Evolutionary conservation across 176 grass and related monocot species (phyloP).

Genomic region (Miscanthus lutarioriparius): DNA sequence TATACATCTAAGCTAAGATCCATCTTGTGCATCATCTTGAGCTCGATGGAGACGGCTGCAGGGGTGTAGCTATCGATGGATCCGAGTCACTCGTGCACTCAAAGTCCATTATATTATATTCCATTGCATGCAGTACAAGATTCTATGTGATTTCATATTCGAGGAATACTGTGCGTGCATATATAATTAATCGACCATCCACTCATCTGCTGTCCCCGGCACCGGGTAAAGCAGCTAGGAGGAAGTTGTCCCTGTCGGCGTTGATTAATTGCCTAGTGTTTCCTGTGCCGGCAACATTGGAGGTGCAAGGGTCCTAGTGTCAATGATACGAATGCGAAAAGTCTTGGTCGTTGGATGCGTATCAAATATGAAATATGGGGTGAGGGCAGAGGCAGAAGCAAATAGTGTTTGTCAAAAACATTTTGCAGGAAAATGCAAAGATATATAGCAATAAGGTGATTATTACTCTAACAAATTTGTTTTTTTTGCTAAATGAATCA

Average conservation of each 20-base stretch:
- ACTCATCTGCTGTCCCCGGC: not conserved
- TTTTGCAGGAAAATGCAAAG: no score
- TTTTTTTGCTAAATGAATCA: no score
- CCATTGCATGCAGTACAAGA: not conserved
- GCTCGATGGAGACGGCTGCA: not conserved
- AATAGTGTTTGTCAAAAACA: no score
- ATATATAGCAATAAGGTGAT: no score
- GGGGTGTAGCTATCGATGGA: constrained; percentile 16
- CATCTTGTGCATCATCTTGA: not conserved
- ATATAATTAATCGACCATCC: constrained; percentile 13
- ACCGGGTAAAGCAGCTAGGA: not conserved
- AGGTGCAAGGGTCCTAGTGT: not conserved
- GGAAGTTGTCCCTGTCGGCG: not conserved
- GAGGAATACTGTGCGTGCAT: not conserved
- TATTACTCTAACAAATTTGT: no score
- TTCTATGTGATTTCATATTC: not conserved
- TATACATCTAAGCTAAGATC: not conserved
- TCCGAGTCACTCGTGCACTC: constrained; percentile 41
- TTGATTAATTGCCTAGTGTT: not conserved
- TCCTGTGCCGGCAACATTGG: constrained; percentile 21
- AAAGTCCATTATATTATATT: not conserved
- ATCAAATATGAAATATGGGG: no score
- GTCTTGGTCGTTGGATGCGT: no score
- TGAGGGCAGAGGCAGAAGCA: no score
- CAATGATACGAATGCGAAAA: not conserved